Evolutionary conservation across 352 stramenopile genomes (phyloP).

Genomic region (Phytophthora cajani): DNA sequence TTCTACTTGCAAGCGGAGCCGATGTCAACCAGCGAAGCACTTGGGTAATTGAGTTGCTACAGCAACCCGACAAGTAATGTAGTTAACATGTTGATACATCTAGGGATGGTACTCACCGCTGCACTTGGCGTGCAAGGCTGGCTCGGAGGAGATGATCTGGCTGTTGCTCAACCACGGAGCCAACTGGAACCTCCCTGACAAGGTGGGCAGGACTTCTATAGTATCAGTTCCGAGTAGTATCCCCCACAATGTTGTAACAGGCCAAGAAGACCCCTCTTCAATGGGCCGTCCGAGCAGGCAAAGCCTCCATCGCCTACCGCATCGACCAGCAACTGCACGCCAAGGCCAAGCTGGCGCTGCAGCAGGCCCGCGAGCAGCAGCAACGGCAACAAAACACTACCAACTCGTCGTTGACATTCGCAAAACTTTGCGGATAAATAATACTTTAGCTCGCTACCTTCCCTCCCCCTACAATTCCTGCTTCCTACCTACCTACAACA

Average conservation of each 20-base stretch:
- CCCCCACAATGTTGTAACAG: constrained; percentile 15
- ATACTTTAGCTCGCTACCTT: constrained; percentile 35
- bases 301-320: constrained; percentile 75
- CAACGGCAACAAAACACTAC: constrained; percentile 18
- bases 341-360: constrained; percentile 41
- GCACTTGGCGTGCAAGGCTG: constrained; percentile 77
- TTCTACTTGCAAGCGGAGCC: constrained; percentile 59
- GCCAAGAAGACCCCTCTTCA: constrained; percentile 73
- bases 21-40: constrained; percentile 63
- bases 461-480: constrained; percentile 23
- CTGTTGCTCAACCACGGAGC: constrained; percentile 65
- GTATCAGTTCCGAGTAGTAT: not conserved
- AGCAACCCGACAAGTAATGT: too few species aligned
- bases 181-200: constrained; percentile 65
- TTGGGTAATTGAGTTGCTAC: constrained; percentile 45
- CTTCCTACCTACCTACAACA: constrained; percentile 1
- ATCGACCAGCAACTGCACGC: constrained; percentile 78
- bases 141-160: constrained; percentile 69
- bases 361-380: constrained; percentile 19
- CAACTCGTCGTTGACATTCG: constrained; percentile 38
- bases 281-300: constrained; percentile 70
- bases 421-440: constrained; percentile 63
- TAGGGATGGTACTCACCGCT: constrained; percentile 80
- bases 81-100: not conserved
- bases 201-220: constrained; percentile 33